Evolutionary conservation across 2,329 filamentous ascomycete species (phyloP).

Genomic region (Alternaria sp.): DNA sequence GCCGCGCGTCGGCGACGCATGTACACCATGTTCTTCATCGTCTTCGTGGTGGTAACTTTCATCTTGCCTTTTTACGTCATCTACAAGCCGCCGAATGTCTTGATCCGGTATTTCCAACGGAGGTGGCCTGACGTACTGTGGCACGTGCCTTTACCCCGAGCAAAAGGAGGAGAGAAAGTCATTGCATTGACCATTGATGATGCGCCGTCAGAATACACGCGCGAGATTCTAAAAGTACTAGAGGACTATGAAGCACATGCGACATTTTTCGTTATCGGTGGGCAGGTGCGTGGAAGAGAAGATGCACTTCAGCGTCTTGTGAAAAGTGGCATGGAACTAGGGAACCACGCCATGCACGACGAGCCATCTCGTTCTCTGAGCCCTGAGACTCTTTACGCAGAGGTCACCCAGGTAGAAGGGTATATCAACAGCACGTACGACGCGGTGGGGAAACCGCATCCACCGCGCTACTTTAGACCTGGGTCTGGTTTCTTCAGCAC

Average conservation of each 20-base stretch:
- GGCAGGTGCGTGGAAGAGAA: slow-evolving; percentile 68
- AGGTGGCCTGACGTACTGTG: slow-evolving; percentile 83
- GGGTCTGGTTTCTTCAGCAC: slow-evolving; percentile 84
- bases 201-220: slow-evolving; percentile 76
- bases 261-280: slow-evolving; percentile 89
- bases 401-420: slow-evolving; percentile 71
- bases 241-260: slow-evolving; percentile 71
- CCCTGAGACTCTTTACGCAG: slow-evolving; percentile 64
- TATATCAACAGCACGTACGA: slow-evolving; percentile 67
- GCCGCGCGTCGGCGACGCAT: slow-evolving; percentile 50
- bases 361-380: slow-evolving; percentile 73
- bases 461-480: slow-evolving; percentile 77
- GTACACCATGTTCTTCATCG: slow-evolving; percentile 47
- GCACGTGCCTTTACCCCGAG: slow-evolving; percentile 63
- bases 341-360: slow-evolving; percentile 90
- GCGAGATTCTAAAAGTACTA: slow-evolving; percentile 74
- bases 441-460: slow-evolving; percentile 50
- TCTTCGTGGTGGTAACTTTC: slow-evolving; percentile 38
- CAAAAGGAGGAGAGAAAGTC: slow-evolving; percentile 62
- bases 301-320: slow-evolving; percentile 61
- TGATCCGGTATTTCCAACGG: slow-evolving; percentile 74
- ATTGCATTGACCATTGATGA: slow-evolving; percentile 90
- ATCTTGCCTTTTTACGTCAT: slow-evolving; percentile 66
- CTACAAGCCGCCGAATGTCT: slow-evolving; percentile 79
- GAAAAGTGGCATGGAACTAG: slow-evolving; percentile 67